Evolutionary conservation across 345 rosid genomes (phyloP), one percentile per base, ranked within the genome.

Genomic region (Salix purpurea): DNA sequence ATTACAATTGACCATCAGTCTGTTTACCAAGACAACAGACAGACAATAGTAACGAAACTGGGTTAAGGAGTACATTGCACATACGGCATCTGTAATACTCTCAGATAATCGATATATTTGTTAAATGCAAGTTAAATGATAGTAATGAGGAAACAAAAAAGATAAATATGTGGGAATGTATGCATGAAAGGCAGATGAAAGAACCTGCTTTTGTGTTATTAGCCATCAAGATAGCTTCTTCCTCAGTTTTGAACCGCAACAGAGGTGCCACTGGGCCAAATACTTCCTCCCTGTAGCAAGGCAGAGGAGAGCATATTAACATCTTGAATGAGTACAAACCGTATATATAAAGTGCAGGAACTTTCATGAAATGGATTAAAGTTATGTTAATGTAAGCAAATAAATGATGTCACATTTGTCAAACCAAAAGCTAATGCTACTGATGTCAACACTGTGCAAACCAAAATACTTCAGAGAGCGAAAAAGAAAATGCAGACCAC

Each of bases 231-330:
- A 96, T 89, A 71, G 98, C 98, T 54, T 93, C 99, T 71, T 92
- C 97, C 87, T 96, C 98, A 2, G 95, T 96, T 84, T 84, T 89
- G 82, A 96, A 96, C 37, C 84, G 84, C 85, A 90, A 68, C 60
- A 96, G 87, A 34, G 98, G 96, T 61, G 97, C 98, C 77, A 96
- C 98, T 18, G 99, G 99, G 84, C 99, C 99, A 65, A 96, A 96
- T 48, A 92, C 90, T 86, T 96, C 99, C 88, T 93, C 97, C 80
- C 97, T 96, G 84, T 76, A 15, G 48, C 65, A 70, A 76, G 56
- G 70, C 34, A 75, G 39, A 60, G 34, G 64, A 15, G 62, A 50
- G 42, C n/a, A 40, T 14, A 19, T 68, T 28, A 73, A 65, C 13
- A 9, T 21, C 18, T 4, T 46, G 50, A 46, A 46, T 12, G 18